A percentile compares a stretch with the other conserved stretches of the same genome.
These are phyloP conservation scores for Alternaria dauci DNA, from an alignment of 2,329 filamentous ascomycete genomes.

Conservation along the genomic window DNA sequence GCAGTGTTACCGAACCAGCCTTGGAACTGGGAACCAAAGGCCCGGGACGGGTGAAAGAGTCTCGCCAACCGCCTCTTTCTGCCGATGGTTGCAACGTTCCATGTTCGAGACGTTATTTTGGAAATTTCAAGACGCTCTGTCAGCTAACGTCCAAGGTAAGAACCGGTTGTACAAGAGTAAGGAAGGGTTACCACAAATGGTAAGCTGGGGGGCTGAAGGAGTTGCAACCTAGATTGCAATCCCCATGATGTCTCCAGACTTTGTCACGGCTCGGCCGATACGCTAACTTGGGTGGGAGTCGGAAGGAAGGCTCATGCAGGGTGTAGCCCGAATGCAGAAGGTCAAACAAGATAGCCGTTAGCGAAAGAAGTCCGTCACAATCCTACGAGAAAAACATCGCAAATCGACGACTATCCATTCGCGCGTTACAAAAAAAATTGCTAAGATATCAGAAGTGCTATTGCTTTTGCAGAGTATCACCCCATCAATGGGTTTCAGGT, in stretches of 20 bases:
- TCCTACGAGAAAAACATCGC: slow-evolving; percentile 24
- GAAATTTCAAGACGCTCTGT: slow-evolving; percentile 17
- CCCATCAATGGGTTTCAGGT: slow-evolving; percentile 19
- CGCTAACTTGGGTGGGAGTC: slow-evolving; percentile 1
- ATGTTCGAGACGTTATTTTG: slow-evolving; percentile 2
- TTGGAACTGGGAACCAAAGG: slow-evolving; percentile 21
- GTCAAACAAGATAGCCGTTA: slow-evolving; percentile 18
- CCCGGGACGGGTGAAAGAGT: slow-evolving; percentile 16
- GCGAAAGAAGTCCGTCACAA: slow-evolving; percentile 18
- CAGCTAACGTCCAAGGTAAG: slow-evolving; percentile 7
- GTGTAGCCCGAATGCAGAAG: slow-evolving; percentile 26
- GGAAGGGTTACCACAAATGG: slow-evolving; percentile 9
- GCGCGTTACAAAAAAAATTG: slow-evolving; percentile 7
- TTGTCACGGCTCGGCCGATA: slow-evolving; percentile 13
- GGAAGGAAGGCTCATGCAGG: slow-evolving; percentile 8
- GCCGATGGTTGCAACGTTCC: neutral
- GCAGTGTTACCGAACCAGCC: slow-evolving; percentile 37
- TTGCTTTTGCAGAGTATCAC: slow-evolving; percentile 6
- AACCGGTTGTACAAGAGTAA: neutral
- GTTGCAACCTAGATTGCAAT: neutral
- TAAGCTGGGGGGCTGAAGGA: neutral
- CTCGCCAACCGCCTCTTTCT: slow-evolving; percentile 8
- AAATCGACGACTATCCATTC: slow-evolving; percentile 13
- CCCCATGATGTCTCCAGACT: slow-evolving; percentile 1
- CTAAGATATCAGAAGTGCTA: neutral